Percentiles rank a stretch among this genome's conserved stretches.
phyloP scores from a whole-genome alignment of 768 basidiomycete genomes.

The Rhodosporidiobolus odoratus region DNA sequence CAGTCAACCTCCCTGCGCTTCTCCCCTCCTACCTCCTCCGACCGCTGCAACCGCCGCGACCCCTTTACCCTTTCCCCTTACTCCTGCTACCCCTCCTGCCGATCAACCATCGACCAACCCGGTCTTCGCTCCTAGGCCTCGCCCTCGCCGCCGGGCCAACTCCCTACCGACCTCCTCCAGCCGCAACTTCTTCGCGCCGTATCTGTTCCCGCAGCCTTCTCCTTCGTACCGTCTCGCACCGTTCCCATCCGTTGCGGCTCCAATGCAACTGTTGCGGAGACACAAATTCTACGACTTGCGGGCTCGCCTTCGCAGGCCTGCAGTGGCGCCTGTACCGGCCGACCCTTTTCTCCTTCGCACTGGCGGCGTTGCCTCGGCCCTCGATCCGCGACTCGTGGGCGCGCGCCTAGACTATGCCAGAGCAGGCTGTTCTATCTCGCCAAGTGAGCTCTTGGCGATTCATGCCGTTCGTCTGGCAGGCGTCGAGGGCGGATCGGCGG shows the following conservation, averaged over 20 bases:
- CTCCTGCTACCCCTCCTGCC: background rate
- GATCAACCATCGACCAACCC: background rate
- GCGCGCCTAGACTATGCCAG: background rate
- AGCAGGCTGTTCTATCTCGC: background rate
- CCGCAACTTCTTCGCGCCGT: background rate
- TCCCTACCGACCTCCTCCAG: background rate
- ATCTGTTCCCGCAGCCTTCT: background rate
- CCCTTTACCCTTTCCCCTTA: background rate
- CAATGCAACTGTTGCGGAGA: background rate
- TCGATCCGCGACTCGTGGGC: background rate
- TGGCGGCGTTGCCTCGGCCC: no score
- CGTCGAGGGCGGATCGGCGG: no score
- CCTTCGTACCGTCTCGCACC: background rate
- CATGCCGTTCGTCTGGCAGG: background rate
- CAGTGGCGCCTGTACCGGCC: no score
- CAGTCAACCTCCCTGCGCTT: background rate
- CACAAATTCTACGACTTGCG: slow-evolving; percentile 7
- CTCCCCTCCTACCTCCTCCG: background rate
- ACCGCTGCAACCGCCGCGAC: background rate
- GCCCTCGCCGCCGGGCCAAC: background rate
- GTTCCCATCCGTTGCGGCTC: background rate
- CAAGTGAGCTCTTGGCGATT: background rate
- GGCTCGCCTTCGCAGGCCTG: background rate
- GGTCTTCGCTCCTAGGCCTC: background rate
- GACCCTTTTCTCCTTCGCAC: no score